Percentiles rank a stretch among this genome's conserved stretches.
These are phyloP conservation scores for Gossypium schwendimanii DNA, from an alignment of 441 rosid genomes.

Conservation along the genomic window DNA sequence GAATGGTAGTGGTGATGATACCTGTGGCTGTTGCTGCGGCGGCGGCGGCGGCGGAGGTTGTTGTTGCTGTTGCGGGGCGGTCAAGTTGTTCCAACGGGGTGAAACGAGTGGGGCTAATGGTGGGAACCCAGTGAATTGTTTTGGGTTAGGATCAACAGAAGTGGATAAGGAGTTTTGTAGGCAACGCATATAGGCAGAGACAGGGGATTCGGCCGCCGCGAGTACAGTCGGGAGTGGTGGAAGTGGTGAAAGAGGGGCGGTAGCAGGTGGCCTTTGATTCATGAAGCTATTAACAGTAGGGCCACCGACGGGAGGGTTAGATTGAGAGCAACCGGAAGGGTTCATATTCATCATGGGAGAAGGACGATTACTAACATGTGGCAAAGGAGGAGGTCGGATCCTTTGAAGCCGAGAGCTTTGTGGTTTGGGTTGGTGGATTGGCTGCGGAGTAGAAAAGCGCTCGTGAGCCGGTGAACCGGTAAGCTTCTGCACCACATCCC, in stretches of 20 bases:
- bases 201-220: constrained; percentile 84
- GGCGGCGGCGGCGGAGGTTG: constrained; percentile 17
- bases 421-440: constrained; percentile 62
- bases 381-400: constrained; percentile 90
- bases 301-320: background rate
- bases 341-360: constrained; percentile 35
- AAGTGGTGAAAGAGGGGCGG: constrained; percentile 63
- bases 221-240: constrained; percentile 79
- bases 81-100: constrained; percentile 50
- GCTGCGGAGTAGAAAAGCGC: constrained; percentile 64
- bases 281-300: constrained; percentile 17
- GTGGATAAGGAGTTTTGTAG: constrained; percentile 44
- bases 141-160: constrained; percentile 32
- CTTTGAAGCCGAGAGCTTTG: constrained; percentile 84
- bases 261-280: constrained; percentile 25
- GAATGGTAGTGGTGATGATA: constrained; percentile 45
- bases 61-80: constrained; percentile 18
- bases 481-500: constrained; percentile 85
- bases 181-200: constrained; percentile 76
- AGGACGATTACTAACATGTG: constrained; percentile 63
- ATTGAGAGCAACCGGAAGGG: background rate
- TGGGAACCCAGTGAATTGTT: constrained; percentile 50
- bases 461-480: constrained; percentile 90
- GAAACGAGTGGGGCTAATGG: constrained; percentile 50
- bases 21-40: constrained; percentile 13